Evolutionary conservation across 2,329 filamentous ascomycete species (phyloP).

Genomic region (Monosporascus ibericus): DNA sequence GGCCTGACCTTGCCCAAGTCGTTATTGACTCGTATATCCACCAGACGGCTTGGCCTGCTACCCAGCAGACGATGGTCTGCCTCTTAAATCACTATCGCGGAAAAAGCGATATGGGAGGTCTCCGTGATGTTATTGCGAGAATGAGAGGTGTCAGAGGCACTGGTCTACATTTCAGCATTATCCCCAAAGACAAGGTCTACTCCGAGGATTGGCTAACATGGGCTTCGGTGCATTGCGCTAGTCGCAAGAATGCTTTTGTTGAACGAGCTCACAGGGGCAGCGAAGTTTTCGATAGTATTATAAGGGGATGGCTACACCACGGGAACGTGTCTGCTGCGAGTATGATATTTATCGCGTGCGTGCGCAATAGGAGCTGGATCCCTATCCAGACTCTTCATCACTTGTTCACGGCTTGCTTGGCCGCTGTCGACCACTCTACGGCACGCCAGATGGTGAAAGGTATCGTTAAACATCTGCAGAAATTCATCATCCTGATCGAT

Average conservation of each 20-base stretch:
- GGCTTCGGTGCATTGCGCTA: constrained; percentile 22
- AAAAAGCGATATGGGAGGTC: constrained; percentile 33
- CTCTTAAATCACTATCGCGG: constrained; percentile 45
- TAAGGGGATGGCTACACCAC: constrained; percentile 44
- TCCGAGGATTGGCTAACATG: constrained; percentile 17
- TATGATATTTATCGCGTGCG: constrained; percentile 21
- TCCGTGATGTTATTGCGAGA: constrained; percentile 39
- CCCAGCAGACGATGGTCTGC: constrained; percentile 41
- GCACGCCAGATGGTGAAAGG: constrained; percentile 19
- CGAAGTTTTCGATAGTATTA: constrained; percentile 37
- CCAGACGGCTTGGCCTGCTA: constrained; percentile 38
- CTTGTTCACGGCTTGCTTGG: constrained; percentile 19
- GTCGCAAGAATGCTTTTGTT: constrained; percentile 25
- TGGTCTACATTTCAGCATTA: constrained; percentile 13
- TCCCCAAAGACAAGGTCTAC: constrained; percentile 24
- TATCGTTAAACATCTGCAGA: constrained; percentile 13
- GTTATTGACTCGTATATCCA: constrained; percentile 46
- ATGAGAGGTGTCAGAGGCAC: constrained; percentile 36
- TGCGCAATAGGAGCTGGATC: constrained; percentile 16
- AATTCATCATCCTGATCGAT: constrained; percentile 14
- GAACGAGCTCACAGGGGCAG: constrained; percentile 33
- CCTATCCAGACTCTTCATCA: constrained; percentile 18
- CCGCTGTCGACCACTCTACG: constrained; percentile 11
- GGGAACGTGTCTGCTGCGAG: constrained; percentile 21
- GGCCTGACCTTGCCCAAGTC: constrained; percentile 44